A percentile compares a stretch with the other conserved stretches of the same genome.
Conservation (phyloP, 2,329 filamentous ascomycete genomes). For the Beauveria bassiana region DNA sequence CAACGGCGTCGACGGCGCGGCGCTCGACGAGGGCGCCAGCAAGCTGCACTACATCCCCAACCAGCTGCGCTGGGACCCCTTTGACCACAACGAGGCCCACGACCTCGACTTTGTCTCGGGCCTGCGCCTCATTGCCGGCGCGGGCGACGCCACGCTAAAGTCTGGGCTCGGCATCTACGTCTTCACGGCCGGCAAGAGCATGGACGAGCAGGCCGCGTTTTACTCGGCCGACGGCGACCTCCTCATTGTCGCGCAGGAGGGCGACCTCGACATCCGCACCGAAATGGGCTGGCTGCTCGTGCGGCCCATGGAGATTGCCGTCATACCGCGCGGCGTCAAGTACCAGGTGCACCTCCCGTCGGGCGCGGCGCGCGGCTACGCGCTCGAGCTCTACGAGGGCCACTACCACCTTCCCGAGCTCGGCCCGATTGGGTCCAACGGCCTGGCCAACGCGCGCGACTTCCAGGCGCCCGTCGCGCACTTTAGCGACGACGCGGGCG, state of each 20-base stretch:
- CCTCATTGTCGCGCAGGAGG: slow-evolving; percentile 63
- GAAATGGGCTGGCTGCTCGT: slow-evolving; percentile 63
- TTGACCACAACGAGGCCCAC: slow-evolving; percentile 55
- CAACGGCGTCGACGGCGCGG: slow-evolving; percentile 18
- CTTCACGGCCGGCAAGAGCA: slow-evolving; percentile 66
- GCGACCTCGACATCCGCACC: slow-evolving; percentile 62
- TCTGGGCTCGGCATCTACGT: slow-evolving; percentile 67
- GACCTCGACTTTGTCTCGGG: slow-evolving; percentile 40
- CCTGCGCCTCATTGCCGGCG: slow-evolving; percentile 64
- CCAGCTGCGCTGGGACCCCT: slow-evolving; percentile 72
- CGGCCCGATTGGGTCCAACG: slow-evolving; percentile 61
- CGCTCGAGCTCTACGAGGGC: slow-evolving; percentile 60
- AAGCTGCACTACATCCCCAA: slow-evolving; percentile 70
- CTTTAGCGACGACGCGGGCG: slow-evolving; percentile 50
- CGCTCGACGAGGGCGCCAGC: slow-evolving; percentile 13
- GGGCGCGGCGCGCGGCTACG: slow-evolving; percentile 58
- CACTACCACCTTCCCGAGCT: slow-evolving; percentile 61
- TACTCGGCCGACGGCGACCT: slow-evolving; percentile 76
- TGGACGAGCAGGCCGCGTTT: slow-evolving; percentile 62
- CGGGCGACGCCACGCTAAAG: slow-evolving; percentile 69
- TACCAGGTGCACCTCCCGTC: slow-evolving; percentile 57
- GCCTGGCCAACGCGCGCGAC: slow-evolving; percentile 61
- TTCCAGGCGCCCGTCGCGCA: slow-evolving; percentile 62
- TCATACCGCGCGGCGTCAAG: slow-evolving; percentile 61
- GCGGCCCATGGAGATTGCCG: slow-evolving; percentile 63